Evolutionary conservation across 108 stramenopile species (phyloP).

Genomic region (Seminavis robusta): DNA sequence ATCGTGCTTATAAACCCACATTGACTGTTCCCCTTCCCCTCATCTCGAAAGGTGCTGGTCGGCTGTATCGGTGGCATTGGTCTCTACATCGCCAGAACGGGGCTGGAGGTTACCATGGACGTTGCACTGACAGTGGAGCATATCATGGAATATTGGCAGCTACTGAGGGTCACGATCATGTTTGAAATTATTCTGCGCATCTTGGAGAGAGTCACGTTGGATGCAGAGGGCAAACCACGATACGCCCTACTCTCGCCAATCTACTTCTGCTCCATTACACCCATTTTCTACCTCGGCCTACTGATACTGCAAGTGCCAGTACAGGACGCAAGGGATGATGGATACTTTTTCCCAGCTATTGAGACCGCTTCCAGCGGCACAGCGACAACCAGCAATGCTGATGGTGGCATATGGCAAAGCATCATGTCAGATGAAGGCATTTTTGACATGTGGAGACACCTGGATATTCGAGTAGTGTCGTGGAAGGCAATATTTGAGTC

Average conservation of each 20-base stretch:
- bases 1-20: too few relatives aligned
- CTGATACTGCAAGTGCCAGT: slow-evolving; percentile 22
- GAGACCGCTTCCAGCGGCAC: not conserved
- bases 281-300: slow-evolving; percentile 59
- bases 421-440: slow-evolving; percentile 22
- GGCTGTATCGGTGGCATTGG: slow-evolving; percentile 89
- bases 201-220: slow-evolving; percentile 30
- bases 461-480: slow-evolving; percentile 40
- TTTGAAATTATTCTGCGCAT: slow-evolving; percentile 66
- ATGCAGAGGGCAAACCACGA: slow-evolving; percentile 36
- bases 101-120: slow-evolving; percentile 67
- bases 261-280: slow-evolving; percentile 76
- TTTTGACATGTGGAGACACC: slow-evolving; percentile 40
- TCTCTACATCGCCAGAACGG: slow-evolving; percentile 63
- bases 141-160: slow-evolving; percentile 28
- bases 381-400: not conserved
- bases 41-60: too few relatives aligned
- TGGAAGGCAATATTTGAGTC: slow-evolving; percentile 54
- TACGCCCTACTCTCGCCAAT: slow-evolving; percentile 75
- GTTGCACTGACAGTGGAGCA: slow-evolving; percentile 16
- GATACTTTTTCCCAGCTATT: slow-evolving; percentile 69
- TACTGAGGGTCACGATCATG: slow-evolving; percentile 43
- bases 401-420: not conserved
- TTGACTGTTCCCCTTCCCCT: too few relatives aligned
- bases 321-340: slow-evolving; percentile 33